These are phyloP conservation scores for Curvularia hawaiiensis DNA, from an alignment of 2,329 filamentous ascomycete genomes.

Conservation along the genomic window DNA sequence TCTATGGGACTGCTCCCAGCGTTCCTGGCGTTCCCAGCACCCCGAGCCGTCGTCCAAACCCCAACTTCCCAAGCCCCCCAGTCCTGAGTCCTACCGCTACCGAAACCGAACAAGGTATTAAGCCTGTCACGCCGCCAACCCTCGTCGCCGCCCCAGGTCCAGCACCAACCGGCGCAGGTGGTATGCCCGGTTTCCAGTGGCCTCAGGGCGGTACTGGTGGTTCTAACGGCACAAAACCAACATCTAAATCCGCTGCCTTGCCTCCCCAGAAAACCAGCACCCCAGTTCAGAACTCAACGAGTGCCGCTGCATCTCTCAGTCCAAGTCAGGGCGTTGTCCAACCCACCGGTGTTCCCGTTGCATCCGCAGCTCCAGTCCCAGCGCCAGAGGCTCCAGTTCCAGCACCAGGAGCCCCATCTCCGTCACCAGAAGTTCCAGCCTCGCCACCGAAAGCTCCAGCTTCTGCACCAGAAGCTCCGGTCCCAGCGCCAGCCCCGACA, in stretches of 20 bases:
- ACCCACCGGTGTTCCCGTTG: slow-evolving; percentile 7
- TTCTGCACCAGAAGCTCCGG: not conserved
- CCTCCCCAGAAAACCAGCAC: slow-evolving; percentile 6
- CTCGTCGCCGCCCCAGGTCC: slow-evolving; percentile 14
- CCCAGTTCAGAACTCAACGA: slow-evolving; percentile 8
- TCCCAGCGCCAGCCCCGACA: slow-evolving; percentile 8
- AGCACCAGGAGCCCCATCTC: not conserved
- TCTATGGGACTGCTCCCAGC: slow-evolving; percentile 2
- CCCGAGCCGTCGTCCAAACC: not conserved
- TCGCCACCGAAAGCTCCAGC: not conserved
- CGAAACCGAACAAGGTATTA: not conserved
- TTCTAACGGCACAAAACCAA: slow-evolving; percentile 6
- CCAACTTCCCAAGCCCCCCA: not conserved
- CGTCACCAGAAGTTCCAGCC: not conserved
- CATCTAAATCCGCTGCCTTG: slow-evolving; percentile 10
- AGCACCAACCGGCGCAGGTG: slow-evolving; percentile 11
- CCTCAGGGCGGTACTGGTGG: slow-evolving; percentile 11
- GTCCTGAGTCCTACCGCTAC: slow-evolving; percentile 5
- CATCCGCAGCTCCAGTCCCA: slow-evolving; percentile 5
- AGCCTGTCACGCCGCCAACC: slow-evolving; percentile 10
- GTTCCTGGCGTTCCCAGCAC: not conserved
- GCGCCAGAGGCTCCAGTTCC: slow-evolving; percentile 1
- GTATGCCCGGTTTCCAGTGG: slow-evolving; percentile 33
- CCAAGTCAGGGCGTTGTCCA: slow-evolving; percentile 12
- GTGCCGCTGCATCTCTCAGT: slow-evolving; percentile 9